A percentile compares a stretch with the other conserved stretches of the same genome.
These are phyloP conservation scores for Fusarium temperatum DNA, from an alignment of 2,329 filamentous ascomycete species.

Conservation along the genomic window DNA sequence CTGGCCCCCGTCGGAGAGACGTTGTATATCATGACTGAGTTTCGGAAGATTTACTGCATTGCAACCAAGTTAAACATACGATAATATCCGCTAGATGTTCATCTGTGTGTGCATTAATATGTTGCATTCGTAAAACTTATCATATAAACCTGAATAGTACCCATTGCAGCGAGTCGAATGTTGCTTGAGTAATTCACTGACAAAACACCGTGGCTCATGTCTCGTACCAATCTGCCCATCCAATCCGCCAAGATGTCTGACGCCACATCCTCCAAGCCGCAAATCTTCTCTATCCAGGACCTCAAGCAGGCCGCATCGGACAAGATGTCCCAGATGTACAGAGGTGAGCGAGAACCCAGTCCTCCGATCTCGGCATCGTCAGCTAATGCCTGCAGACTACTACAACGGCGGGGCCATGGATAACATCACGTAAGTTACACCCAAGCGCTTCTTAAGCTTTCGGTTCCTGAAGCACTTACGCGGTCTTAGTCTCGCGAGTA, in stretches of 20 bases:
- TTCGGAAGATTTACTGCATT: background rate
- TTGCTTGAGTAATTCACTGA: background rate
- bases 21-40: background rate
- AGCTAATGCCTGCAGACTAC: background rate
- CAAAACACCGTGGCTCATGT: background rate
- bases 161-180: background rate
- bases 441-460: background rate
- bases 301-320: constrained; percentile 1
- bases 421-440: background rate
- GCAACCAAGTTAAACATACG: background rate
- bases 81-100: background rate
- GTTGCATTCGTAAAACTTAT: background rate
- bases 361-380: background rate
- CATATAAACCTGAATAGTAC: background rate
- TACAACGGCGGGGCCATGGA: background rate
- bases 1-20: background rate
- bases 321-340: constrained; percentile 1
- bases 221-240: background rate
- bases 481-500: background rate
- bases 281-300: background rate
- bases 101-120: background rate
- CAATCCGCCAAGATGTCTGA: background rate
- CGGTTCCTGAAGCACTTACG: background rate
- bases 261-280: background rate
- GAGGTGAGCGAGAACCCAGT: background rate